phyloP scores from a whole-genome alignment of 805 yeast species.

The Saturnispora halmiae region DNA sequence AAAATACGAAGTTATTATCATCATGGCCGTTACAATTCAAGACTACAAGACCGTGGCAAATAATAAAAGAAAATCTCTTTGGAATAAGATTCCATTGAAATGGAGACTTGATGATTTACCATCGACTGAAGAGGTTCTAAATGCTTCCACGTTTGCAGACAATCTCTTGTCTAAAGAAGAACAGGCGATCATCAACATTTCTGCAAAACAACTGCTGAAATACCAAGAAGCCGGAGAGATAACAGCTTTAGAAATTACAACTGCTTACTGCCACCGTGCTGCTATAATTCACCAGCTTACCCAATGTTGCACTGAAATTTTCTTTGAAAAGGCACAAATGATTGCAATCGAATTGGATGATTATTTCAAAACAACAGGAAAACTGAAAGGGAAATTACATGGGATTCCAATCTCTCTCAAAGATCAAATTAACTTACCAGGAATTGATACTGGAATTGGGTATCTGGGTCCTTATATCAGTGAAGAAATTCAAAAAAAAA shows the following conservation, averaged over 20 bases:
- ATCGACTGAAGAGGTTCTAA: slow-evolving; percentile 22
- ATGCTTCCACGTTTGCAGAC: slow-evolving; percentile 19
- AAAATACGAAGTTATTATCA: no score
- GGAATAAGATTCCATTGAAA: slow-evolving; percentile 24
- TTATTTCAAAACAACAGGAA: slow-evolving; percentile 27
- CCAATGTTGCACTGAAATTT: slow-evolving; percentile 35
- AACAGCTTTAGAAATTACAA: slow-evolving; percentile 29
- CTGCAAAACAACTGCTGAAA: slow-evolving; percentile 21
- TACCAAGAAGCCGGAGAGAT: slow-evolving; percentile 26
- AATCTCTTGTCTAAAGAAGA: slow-evolving; percentile 20
- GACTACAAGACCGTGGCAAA: slow-evolving; percentile 18
- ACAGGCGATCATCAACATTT: slow-evolving; percentile 16
- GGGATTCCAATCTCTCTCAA: slow-evolving; percentile 40
- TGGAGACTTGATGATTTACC: slow-evolving; percentile 27
- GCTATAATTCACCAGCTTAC: slow-evolving; percentile 36
- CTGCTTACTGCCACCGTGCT: slow-evolving; percentile 36
- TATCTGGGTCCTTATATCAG: slow-evolving; percentile 28
- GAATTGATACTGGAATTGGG: slow-evolving; percentile 33
- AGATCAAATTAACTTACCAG: slow-evolving; percentile 35
- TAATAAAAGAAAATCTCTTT: slow-evolving; percentile 14
- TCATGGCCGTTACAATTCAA: slow-evolving; percentile 2
- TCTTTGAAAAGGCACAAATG: slow-evolving; percentile 32
- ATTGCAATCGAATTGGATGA: slow-evolving; percentile 34
- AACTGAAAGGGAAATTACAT: slow-evolving; percentile 35
- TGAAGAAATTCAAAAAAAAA: slow-evolving; percentile 18